Percentiles rank a stretch among this genome's conserved stretches.
Evolutionary conservation across 2,329 filamentous ascomycete genomes (phyloP).

Genomic region (Fusarium cicatricum): DNA sequence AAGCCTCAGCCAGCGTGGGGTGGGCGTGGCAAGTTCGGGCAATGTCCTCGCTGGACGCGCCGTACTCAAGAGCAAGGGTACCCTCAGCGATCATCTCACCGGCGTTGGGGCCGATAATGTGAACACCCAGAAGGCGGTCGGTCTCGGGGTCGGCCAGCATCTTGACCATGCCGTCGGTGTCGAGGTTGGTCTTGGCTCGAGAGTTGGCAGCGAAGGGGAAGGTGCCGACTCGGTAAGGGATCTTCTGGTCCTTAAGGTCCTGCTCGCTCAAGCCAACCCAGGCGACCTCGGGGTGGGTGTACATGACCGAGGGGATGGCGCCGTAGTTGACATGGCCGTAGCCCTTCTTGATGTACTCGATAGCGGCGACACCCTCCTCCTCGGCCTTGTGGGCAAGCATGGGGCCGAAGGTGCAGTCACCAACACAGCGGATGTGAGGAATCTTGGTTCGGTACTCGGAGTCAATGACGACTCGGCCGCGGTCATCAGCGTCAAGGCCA

Average conservation of each 20-base stretch:
- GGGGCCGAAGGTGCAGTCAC: slow-evolving; percentile 95
- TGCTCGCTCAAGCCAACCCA: slow-evolving; percentile 99
- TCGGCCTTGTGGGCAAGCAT: slow-evolving; percentile 99
- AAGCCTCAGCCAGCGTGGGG: slow-evolving; percentile 94
- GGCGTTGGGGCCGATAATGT: slow-evolving; percentile 95
- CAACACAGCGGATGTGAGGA: slow-evolving; percentile 95
- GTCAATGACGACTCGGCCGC: slow-evolving; percentile 95
- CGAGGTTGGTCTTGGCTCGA: slow-evolving; percentile 97
- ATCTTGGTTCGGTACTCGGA: slow-evolving; percentile 98
- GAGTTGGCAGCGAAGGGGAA: slow-evolving; percentile 99
- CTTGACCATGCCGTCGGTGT: slow-evolving; percentile 96
- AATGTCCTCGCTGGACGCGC: slow-evolving; percentile 93
- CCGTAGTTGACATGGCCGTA: slow-evolving; percentile 99
- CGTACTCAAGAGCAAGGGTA: slow-evolving; percentile 94
- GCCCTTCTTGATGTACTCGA: slow-evolving; percentile 98
- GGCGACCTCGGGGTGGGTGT: slow-evolving; percentile 97
- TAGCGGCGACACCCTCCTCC: slow-evolving; percentile 92
- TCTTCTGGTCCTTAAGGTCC: slow-evolving; percentile 87
- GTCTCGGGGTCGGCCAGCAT: slow-evolving; percentile 97
- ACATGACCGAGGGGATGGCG: slow-evolving; percentile 98
- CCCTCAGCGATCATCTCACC: slow-evolving; percentile 99
- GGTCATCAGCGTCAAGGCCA: slow-evolving; percentile 89
- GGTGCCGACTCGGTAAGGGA: slow-evolving; percentile 90
- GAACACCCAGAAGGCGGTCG: slow-evolving; percentile 91
- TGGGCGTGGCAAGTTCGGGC: slow-evolving; percentile 96